These are phyloP conservation scores for Rhizopus arrhizus DNA, from an alignment of 371 early-diverging fungal genomes.

Conservation along the genomic window DNA sequence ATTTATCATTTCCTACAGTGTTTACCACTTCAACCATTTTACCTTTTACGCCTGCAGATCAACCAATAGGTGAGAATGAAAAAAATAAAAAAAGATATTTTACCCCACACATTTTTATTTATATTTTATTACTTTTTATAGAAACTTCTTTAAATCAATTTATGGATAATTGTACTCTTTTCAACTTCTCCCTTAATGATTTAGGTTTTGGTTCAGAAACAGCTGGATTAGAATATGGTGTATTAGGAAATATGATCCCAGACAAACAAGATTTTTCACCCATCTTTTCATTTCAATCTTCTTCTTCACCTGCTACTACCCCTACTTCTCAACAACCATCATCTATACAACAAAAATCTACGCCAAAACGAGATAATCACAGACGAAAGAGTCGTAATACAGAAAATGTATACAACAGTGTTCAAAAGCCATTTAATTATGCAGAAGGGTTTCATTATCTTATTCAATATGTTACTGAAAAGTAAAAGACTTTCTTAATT, in stretches of 20 bases:
- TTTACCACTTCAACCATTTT: conserved; percentile 13
- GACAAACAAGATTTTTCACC: not conserved
- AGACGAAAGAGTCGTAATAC: conserved; percentile 38
- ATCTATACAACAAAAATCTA: conserved; percentile 4
- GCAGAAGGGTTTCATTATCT: conserved; percentile 89
- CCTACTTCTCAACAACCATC: conserved; percentile 6
- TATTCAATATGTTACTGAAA: conserved; percentile 73
- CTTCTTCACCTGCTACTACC: not conserved
- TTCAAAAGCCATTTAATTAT: conserved; percentile 82
- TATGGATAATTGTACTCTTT: conserved; percentile 25
- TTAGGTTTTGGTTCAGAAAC: conserved; percentile 51
- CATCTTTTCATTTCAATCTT: not conserved
- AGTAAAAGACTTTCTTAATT: conserved; percentile 38
- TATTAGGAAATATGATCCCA: conserved; percentile 41
- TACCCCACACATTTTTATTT: conserved; percentile 11
- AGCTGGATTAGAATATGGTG: conserved; percentile 47
- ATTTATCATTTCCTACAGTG: not conserved
- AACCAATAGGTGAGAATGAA: conserved; percentile 14
- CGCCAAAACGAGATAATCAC: not conserved
- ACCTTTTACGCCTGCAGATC: conserved; percentile 25
- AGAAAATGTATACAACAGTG: conserved; percentile 66
- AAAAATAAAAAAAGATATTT: conserved; percentile 1
- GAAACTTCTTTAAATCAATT: conserved; percentile 11
- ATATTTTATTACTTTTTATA: conserved; percentile 4
- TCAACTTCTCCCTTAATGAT: conserved; percentile 42